Evolutionary conservation across 1,284 basidiomycete genomes (phyloP), one percentile per base, ranked within the genome.

Genomic region (Pseudozyma thailandica): DNA sequence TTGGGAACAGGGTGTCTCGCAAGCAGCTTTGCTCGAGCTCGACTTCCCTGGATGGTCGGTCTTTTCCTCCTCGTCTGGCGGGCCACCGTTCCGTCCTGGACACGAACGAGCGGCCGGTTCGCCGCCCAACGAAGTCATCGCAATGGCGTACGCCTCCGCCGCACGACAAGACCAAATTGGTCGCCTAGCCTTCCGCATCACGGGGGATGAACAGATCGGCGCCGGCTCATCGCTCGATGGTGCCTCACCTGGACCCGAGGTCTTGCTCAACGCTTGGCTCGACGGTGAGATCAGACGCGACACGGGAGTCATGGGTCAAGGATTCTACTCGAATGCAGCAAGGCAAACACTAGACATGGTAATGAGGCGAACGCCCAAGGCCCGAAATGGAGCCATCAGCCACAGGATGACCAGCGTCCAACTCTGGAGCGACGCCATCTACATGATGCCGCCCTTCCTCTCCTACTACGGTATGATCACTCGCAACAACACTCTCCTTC

Each of bases 371-470:
- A 91, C 90, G 1, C 91, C 92, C 4, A 62, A 64, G 0, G 60
- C 73, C 6, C 23, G 58, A 0, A 73, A 75, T 6, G 85, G 85
- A 1, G 84, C 84, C 1, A 84, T 85, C 60, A 82, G 79, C 37
- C 84, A 84, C 43, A 72, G 80, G 6, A 54, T 56, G 13, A 45
- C 53, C n/a, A 30, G 20, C 1, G 57, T 72, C 6, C 53, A 64
- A 20, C 53, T 78, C n/a, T 82, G 80, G 85, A 78, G 74, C 44
- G 81, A 82, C 18, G 72, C 75, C 15, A 86, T 91, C 7, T 93
- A 91, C 83, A 93, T 94, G 92, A 90, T 91, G 0, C 93, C 94
- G 0, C 94, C 94, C 0, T 96, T 94, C 84, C 84, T 97, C 9
- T 92, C 94, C 0, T 93, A 91, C 83, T 94, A 93, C 81, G 94